A percentile compares a stretch with the other conserved stretches of the same genome.
Conservation (phyloP, 768 basidiomycete species). For the Panaeolus papilionaceus region DNA sequence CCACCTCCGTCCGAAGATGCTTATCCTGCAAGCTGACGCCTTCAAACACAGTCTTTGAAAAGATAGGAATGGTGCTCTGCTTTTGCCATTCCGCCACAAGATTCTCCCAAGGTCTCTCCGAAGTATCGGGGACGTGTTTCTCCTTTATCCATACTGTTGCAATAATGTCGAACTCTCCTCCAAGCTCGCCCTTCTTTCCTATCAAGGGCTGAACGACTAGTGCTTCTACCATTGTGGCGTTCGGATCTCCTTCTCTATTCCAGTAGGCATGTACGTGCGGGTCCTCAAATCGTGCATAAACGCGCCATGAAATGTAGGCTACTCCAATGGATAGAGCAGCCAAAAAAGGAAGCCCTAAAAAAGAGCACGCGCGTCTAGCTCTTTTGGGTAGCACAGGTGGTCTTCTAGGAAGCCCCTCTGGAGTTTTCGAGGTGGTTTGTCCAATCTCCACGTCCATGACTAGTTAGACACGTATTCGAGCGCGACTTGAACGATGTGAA, state of each 20-base stretch:
- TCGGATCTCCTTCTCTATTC: not conserved
- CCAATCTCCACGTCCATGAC: not conserved
- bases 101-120: not conserved
- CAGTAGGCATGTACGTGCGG: not conserved
- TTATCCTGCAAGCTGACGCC: not conserved
- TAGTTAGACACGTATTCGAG: not conserved
- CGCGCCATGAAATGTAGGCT: not conserved
- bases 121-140: not conserved
- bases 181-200: slow-evolving; percentile 1
- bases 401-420: not conserved
- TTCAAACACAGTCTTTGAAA: not conserved
- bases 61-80: not conserved
- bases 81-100: not conserved
- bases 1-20: not conserved
- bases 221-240: not conserved
- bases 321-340: not conserved
- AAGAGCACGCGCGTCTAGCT: not conserved
- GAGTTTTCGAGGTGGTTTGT: not conserved
- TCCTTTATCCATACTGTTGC: not conserved
- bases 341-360: not conserved
- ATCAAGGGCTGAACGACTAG: not conserved
- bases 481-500: too few species aligned
- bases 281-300: not conserved
- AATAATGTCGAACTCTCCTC: not conserved
- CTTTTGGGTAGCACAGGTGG: too few species aligned